Evolutionary conservation across 2,329 filamentous ascomycete genomes (phyloP), one percentile per base, ranked within the genome.

Genomic region (Diplodia seriata): DNA sequence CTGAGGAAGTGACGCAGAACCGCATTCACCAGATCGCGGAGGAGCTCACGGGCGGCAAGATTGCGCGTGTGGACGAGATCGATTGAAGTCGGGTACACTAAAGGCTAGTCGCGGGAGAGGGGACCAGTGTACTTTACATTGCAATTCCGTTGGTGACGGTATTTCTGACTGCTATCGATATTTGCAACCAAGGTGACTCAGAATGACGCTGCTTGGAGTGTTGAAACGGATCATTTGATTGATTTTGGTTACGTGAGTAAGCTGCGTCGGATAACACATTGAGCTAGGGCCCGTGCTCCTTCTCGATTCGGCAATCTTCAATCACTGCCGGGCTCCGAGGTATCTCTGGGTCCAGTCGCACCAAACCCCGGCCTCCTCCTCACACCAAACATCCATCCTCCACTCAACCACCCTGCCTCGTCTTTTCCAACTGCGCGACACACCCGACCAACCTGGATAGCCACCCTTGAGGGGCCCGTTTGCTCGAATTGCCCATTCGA

Each of bases 1-100:
- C 76, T 74, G 71, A 79, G 74, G 80, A 80, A 72, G 85, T 84
- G 40, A 84, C 56, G 3, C 57, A 85, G 74, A 81, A 86, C 70
- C 83, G 89, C 72, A 82, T 90, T 74, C 86, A 84, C 80, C 86
- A 83, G 77, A 85, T 91, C 74, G 88, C 86, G 9, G 89, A 91
- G 78, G 84, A 86, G 73, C 82, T 91, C 73, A 91, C 89, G 23
- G 89, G 89, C 67, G 89, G 89, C 63, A 90, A 68, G 53, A 66
- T 66, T 36, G 38, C 18, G 6, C 43, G n/a, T 50, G 18, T 5
- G 36, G 26, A 33, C 4, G 18, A 20, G 36, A 50, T 9, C 18
- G 6, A 20, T 47, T n/a, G 40, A 18, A 43, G 40, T 11, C 18
- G 7, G 18, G 40, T n/a, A 47, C 40, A 9, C 18, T 2, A n/a